These are phyloP conservation scores for Carex myosuroides DNA, from an alignment of 176 grass and related monocot genomes.

Conservation along the genomic window DNA sequence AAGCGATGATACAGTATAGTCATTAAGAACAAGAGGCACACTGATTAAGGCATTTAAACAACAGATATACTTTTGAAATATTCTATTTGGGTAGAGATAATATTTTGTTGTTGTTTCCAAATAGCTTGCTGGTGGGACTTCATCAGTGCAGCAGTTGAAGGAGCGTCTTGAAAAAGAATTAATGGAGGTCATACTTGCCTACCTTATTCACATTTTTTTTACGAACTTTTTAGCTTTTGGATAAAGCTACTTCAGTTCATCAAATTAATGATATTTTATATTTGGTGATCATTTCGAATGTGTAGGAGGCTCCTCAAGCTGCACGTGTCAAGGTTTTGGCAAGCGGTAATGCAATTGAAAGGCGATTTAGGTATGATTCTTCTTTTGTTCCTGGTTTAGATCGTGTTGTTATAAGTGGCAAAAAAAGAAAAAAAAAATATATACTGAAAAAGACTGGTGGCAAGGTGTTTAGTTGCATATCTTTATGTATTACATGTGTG, in stretches of 20 bases:
- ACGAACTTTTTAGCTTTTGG: neutral
- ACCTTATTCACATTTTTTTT: neutral
- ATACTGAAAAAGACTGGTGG: neutral
- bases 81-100: neutral
- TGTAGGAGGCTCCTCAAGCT: conserved; percentile 77
- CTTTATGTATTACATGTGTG: neutral
- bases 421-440: no score
- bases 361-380: conserved; percentile 74
- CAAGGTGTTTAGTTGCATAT: neutral
- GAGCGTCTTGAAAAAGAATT: conserved; percentile 98
- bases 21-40: neutral
- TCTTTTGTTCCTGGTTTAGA: neutral
- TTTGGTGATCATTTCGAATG: conserved; percentile 8
- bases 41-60: neutral
- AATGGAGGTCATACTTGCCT: conserved; percentile 52
- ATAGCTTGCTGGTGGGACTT: conserved; percentile 94
- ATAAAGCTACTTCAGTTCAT: neutral
- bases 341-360: conserved; percentile 87
- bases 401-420: neutral
- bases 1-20: neutral
- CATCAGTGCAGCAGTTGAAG: conserved; percentile 94
- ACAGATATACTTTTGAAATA: neutral
- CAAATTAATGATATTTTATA: neutral
- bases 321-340: conserved; percentile 98
- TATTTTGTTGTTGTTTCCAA: conserved; percentile 22